These are phyloP conservation scores for Naganishia randhawae DNA, from an alignment of 768 basidiomycete genomes.

Conservation along the genomic window DNA sequence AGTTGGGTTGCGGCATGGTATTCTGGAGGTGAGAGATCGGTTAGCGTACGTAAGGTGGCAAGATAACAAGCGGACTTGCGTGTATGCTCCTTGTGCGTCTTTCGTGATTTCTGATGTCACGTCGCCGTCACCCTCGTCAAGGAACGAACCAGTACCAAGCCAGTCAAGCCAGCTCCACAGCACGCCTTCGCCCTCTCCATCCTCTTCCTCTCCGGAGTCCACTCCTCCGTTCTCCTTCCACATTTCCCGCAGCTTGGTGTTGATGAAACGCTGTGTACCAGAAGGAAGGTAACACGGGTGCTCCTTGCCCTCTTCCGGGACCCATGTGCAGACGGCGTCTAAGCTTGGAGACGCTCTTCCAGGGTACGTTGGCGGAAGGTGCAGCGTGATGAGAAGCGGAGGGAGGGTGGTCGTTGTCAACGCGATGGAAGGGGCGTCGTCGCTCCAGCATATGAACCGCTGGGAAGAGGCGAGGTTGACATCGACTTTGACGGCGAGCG, in stretches of 20 bases:
- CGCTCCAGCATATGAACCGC: slow-evolving; percentile 32
- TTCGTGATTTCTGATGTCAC: not conserved
- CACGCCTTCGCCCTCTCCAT: slow-evolving; percentile 33
- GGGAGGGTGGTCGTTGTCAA: slow-evolving; percentile 38
- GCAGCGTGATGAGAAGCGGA: slow-evolving; percentile 28
- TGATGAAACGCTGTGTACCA: not conserved
- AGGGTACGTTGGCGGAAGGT: slow-evolving; percentile 38
- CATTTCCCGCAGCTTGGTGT: slow-evolving; percentile 22
- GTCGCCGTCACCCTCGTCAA: slow-evolving; percentile 15
- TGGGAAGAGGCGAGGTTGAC: slow-evolving; percentile 30
- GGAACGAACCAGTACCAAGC: slow-evolving; percentile 41
- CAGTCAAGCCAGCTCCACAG: slow-evolving; percentile 49
- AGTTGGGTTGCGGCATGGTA: not conserved
- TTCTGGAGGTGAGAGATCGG: not conserved
- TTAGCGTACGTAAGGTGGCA: not conserved
- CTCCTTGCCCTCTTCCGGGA: not conserved
- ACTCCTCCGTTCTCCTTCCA: slow-evolving; percentile 38
- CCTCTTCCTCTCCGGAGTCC: slow-evolving; percentile 12
- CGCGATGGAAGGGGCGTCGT: not conserved
- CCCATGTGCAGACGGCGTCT: not conserved
- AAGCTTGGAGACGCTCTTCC: not conserved
- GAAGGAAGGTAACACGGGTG: not conserved
- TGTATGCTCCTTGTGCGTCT: not conserved
- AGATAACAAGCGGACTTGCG: not conserved
- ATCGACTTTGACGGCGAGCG: slow-evolving; percentile 28